Evolutionary conservation across 768 basidiomycete species (phyloP).

Genomic region (Trametes elegans): DNA sequence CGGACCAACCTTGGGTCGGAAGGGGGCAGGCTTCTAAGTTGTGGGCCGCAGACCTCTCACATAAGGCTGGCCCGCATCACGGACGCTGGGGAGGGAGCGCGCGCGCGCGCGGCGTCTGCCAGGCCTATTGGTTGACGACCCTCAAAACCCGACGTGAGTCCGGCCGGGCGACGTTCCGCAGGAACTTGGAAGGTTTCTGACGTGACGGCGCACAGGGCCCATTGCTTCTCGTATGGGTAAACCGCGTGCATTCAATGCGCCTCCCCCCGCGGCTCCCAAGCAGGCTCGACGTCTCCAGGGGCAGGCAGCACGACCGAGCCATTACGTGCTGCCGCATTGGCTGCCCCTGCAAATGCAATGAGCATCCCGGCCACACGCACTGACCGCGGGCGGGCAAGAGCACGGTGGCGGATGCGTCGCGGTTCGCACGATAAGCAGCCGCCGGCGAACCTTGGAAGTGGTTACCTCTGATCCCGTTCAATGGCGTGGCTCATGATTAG

Average conservation of each 20-base stretch:
- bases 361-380: no score
- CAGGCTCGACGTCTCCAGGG: conserved; percentile 6
- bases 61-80: background rate
- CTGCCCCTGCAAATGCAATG: background rate
- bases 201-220: background rate
- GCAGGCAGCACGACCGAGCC: background rate
- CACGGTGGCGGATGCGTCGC: no score
- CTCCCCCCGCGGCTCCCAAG: conserved; percentile 7
- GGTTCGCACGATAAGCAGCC: background rate
- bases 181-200: conserved; percentile 13
- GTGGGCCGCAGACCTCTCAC: background rate
- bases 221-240: conserved; percentile 7
- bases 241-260: conserved; percentile 2
- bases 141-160: conserved; percentile 12
- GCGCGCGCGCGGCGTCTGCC: background rate
- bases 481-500: background rate
- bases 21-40: no score
- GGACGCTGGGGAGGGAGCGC: no score
- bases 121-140: background rate
- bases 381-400: no score
- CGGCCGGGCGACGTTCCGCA: conserved; percentile 4
- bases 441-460: background rate
- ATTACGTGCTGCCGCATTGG: no score
- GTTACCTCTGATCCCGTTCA: background rate
- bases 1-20: background rate